Evolutionary conservation across 768 basidiomycete genomes (phyloP), one percentile per base, ranked within the genome.

Genomic region (Suillus spraguei): DNA sequence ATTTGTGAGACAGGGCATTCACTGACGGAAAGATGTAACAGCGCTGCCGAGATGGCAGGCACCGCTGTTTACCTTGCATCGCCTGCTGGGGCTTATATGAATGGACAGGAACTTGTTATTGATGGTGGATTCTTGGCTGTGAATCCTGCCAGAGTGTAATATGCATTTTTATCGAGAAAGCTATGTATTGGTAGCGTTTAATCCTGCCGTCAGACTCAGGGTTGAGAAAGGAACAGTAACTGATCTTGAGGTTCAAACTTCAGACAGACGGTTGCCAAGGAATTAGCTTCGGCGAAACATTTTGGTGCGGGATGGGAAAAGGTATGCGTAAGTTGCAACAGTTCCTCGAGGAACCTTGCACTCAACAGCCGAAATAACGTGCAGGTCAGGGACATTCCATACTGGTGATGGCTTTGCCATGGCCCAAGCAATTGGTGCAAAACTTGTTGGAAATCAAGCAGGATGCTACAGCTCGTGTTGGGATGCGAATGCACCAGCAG

Each of bases 41-140:
- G 91, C 44, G 85, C 82, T 1, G 79, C 83, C 63, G 92, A 94
- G 71, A 87, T 92, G 77, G 91, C 90, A 13, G 92, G 89, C 10
- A 90, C 91, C 7, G 91, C 79, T 0, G 81, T 94, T 9, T 92
- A 91, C 72, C 82, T 94, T 7, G 88, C 84, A 8, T 91, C 91
- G 10, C 83, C 79, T 10, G 89, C 90, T 4, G 91, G 90, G 35
- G 85, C 81, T 36, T 94, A 91, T 71, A 85, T 83, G 65, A 90
- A 89, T 66, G 92, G 92, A 11, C 91, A 93, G 70, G 89, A 93
- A 71, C 82, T 94, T 47, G 77, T 87, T 28, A 82, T 93, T 42
- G 92, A 94, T 68, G 92, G 92, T 33, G 89, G 91, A 2, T 91
- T 83, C 71, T 60, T 85, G 1, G 82, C 88, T 16, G 89, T 92